Base-by-base conservation (phyloP, 1,284 basidiomycete species). In the Rhodotorula sp. region DNA sequence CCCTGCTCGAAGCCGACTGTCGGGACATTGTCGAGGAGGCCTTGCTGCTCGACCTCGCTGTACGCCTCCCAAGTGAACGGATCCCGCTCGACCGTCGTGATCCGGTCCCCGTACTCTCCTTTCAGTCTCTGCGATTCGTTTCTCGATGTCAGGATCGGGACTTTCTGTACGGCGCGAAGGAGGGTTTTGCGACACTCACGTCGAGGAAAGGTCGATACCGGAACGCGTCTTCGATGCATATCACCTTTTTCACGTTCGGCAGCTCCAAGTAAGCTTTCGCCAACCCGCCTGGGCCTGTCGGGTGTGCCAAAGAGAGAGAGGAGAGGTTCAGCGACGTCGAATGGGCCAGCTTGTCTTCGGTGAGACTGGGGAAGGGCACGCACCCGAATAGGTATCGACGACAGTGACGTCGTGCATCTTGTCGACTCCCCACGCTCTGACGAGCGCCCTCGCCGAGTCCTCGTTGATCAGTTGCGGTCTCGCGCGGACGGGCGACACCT, bases 61-160 rank as follows among this genome's bases (percentile, higher is more conserved):
- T 77, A 75, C 3, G 69, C 29, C 56, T 77, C 76, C 76, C 76
- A 77, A 18, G 46, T 58, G 70, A 75, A 77, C 18, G 69, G 64
- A 34, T 77, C 76, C 8, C 21, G 29, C 1, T 52, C 23, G 26
- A 70, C 39, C 18, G 64, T 12, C 21, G 39, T 16, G 3, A 75
- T 39, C 6, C 67, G 65, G 18, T 68, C 71, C 1, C 68, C 69
- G 4, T 69, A 47, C 31, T 52, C 23, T 6, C 65, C 63, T 21
- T 68, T 46, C 48, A 71, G 14, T 1, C 4, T 34, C 70, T 76
- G 68, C 21, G 23, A 23, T 6, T 15, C 14, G 14, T 23, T 26
- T 14, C 26, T 16, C 14, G 54, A 29, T 29, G 23, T 29, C 54
- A 56, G 3, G 26, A 18, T 16, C 54, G 23, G 0, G 1, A 4